A percentile compares a stretch with the other conserved stretches of the same genome.
phyloP scores from a whole-genome alignment of 176 grass and related monocot genomes.

The Oryza longistaminata region DNA sequence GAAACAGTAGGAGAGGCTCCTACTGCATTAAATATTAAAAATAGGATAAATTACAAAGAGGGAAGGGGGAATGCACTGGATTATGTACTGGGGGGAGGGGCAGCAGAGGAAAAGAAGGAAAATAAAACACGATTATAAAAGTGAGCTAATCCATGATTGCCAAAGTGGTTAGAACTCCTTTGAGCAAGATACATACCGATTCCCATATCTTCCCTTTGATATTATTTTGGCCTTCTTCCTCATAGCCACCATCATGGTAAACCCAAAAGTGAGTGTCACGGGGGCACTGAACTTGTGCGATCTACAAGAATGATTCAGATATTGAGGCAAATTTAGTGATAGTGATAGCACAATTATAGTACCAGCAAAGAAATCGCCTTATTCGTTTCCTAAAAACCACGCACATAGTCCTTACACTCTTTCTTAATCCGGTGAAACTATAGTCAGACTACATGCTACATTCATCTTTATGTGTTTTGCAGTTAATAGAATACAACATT shows the following conservation, averaged over 20 bases:
- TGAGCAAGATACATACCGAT: slow-evolving; percentile 60
- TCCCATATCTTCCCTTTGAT: slow-evolving; percentile 94
- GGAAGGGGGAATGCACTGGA: too few species aligned
- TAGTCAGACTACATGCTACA: not conserved
- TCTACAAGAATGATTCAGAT: slow-evolving; percentile 36
- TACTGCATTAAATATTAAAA: too few species aligned
- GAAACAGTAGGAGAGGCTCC: too few species aligned
- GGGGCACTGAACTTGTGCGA: slow-evolving; percentile 90
- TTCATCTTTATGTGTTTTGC: not conserved
- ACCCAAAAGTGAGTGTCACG: slow-evolving; percentile 99
- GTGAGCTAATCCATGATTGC: too few species aligned
- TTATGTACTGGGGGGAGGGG: too few species aligned
- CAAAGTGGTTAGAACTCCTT: not conserved
- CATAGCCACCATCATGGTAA: slow-evolving; percentile 85
- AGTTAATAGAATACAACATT: not conserved
- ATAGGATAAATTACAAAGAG: too few species aligned
- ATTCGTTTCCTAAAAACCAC: not conserved
- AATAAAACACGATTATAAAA: too few species aligned
- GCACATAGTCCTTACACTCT: not conserved
- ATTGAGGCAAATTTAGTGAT: not conserved
- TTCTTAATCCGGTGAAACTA: slow-evolving; percentile 21
- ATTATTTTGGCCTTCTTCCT: slow-evolving; percentile 99
- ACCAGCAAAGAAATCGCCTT: not conserved
- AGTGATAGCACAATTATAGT: not conserved
- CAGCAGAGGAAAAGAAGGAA: too few species aligned